Evolutionary conservation across 495 filamentous ascomycete genomes (phyloP), one percentile per base, ranked within the genome.

Genomic region (Hyphodiscus hymeniophilus): DNA sequence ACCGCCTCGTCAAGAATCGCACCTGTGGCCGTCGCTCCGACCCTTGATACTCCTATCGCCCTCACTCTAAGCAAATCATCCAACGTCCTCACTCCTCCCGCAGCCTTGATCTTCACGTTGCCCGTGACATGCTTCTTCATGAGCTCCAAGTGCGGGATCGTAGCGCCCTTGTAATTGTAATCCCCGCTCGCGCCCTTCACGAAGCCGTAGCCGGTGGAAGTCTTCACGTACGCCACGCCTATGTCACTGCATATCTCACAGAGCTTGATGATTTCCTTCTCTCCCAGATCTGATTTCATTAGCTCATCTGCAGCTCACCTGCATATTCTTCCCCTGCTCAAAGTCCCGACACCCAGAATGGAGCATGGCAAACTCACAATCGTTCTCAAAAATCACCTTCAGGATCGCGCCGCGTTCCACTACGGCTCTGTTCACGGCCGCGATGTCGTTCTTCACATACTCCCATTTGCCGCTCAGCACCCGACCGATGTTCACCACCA

Each of bases 311-410:
- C n/a, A n/a, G n/a, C n/a, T n/a, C n/a, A n/a, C n/a, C n/a, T n/a
- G n/a, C n/a, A n/a, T n/a, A n/a, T n/a, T n/a, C n/a, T n/a, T n/a
- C n/a, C n/a, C n/a, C n/a, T n/a, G n/a, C n/a, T n/a, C n/a, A n/a
- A n/a, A n/a, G n/a, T n/a, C n/a, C n/a, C n/a, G n/a, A n/a, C n/a
- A n/a, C n/a, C n/a, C n/a, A 30, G 42, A 13, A 45, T 1, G 15
- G 28, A 17, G 30, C 24, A 43, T 8, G 38, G 17, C 20, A 32
- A 45, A 54, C 51, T 49, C 5, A 54, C 47, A 80, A 42, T 74
- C 72, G 54, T 74, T 79, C 50, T 78, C 75, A 38, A 81, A 79
- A 47, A 81, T 79, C 34, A 77, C 75, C 52, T 80, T 80, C 15
- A 80, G 59, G 1, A 67, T 66, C 0, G 66, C 75, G 1, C 68